phyloP scores from a whole-genome alignment of 352 stramenopile species.

The Globisporangium viniferum region DNA sequence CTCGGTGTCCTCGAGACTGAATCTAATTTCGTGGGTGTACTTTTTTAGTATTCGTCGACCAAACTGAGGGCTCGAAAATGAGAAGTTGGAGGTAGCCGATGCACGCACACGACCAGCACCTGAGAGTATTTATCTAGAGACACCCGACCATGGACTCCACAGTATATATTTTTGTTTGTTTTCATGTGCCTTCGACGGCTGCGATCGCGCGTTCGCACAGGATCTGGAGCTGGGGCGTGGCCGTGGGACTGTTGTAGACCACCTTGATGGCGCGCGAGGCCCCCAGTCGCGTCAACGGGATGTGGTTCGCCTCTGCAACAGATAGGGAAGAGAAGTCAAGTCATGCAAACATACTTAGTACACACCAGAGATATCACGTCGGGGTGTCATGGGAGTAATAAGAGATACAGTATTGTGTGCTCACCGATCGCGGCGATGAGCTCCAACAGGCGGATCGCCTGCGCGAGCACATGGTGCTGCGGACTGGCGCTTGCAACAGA shows the following conservation, averaged over 20 bases:
- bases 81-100: too few relatives aligned
- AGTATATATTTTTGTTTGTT: neutral
- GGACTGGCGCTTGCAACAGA: conserved; percentile 8
- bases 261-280: conserved; percentile 52
- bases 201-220: conserved; percentile 54
- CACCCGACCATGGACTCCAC: too few relatives aligned
- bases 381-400: neutral
- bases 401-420: neutral
- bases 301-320: conserved; percentile 40
- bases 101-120: too few relatives aligned
- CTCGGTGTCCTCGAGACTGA: too few relatives aligned
- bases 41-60: too few relatives aligned
- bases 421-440: conserved; percentile 43
- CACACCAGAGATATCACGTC: conserved; percentile 7
- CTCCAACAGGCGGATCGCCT: conserved; percentile 53
- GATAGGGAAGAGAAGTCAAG: too few relatives aligned
- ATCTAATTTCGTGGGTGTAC: too few relatives aligned
- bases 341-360: too few relatives aligned
- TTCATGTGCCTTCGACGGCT: conserved; percentile 58
- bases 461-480: conserved; percentile 28
- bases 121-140: too few relatives aligned
- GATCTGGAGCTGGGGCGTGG: conserved; percentile 33
- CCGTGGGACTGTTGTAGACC: conserved; percentile 48
- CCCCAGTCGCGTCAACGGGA: conserved; percentile 51
- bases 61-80: too few relatives aligned